Evolutionary conservation across 176 grass and related monocot genomes (phyloP).

Genomic region (Urochloa ruziziensis): DNA sequence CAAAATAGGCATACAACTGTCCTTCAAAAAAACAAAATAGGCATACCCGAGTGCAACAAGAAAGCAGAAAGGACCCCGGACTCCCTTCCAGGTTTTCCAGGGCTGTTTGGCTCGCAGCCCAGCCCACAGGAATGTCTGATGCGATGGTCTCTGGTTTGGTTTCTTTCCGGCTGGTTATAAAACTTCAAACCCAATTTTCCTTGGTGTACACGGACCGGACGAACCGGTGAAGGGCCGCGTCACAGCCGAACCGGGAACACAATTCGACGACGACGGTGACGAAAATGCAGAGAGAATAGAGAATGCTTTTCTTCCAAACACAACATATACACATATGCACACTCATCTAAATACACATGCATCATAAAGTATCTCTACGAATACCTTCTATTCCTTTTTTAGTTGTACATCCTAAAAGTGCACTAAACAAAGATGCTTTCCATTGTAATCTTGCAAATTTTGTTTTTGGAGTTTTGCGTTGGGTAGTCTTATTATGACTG

Average conservation of each 20-base stretch:
- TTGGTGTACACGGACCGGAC: neutral
- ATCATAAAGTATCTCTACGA: too few relatives aligned
- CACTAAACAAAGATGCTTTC: neutral
- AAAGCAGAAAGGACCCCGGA: neutral
- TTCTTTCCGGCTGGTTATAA: neutral
- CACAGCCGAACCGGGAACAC: neutral
- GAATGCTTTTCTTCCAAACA: too few relatives aligned
- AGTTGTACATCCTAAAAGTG: neutral
- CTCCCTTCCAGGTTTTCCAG: neutral
- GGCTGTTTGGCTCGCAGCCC: neutral
- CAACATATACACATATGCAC: neutral
- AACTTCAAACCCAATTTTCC: neutral
- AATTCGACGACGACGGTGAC: neutral
- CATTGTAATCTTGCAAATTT: neutral
- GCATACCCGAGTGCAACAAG: slow-evolving; percentile 4
- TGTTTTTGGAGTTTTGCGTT: neutral
- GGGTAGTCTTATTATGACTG: neutral
- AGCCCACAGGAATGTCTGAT: slow-evolving; percentile 21
- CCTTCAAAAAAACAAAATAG: too few relatives aligned
- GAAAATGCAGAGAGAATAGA: neutral
- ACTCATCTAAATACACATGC: too few relatives aligned
- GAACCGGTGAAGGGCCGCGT: neutral
- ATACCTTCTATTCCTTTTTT: too few relatives aligned
- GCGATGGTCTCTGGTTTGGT: slow-evolving; percentile 2
- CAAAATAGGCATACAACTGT: slow-evolving; percentile 21